Base-by-base conservation (phyloP, 768 basidiomycete species). In the Neoboletus magnificus region DNA sequence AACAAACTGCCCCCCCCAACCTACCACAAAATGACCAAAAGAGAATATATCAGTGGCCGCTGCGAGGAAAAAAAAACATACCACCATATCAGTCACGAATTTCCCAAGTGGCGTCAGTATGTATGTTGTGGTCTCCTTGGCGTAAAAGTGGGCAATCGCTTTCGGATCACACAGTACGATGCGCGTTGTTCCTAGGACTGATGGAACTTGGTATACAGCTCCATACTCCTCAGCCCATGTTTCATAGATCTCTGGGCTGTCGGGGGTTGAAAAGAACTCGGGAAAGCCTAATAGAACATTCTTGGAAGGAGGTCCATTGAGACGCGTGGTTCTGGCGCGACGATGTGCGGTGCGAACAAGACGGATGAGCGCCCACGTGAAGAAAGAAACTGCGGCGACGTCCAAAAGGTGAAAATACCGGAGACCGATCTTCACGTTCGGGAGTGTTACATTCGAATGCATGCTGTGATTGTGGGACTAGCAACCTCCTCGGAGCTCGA, bases 121-220 rank as follows among this genome's bases (percentile, higher is more conserved):
- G 45, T 74, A 73, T 0, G 68, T 62, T n/a, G 59, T 80, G 0
- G 82, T 82, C 55, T 84, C 82, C 55, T 67, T 76, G 3, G 80
- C 70, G 57, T 78, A 81, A 56, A 82, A 78, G 58, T 85, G 80
- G 1, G 76, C 71, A 23, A 79, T 69, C 0, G 83, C 82, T 65
- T 76, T 81, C 2, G 78, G 75, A 49, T 82, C 81, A 47, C 72
- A 71, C 8, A 83, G 54, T 4, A 80, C 60, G 18, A 82, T 61
- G 18, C 65, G 60, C 3, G 57, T 62, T 2, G 71, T 65, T 4
- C 79, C 79, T 4, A 82, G 58, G 1, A 67, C 64, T 5, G 66
- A 68, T 3, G 81, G 78, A 7, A 82, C 53, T 18, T 66, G 51
- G 60, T 70, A 85, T 0, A 74, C 79, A 1, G 75, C 56, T 1